Conservation (phyloP, 108 stramenopile species). For the Cyclostephanos tholiformis region DNA sequence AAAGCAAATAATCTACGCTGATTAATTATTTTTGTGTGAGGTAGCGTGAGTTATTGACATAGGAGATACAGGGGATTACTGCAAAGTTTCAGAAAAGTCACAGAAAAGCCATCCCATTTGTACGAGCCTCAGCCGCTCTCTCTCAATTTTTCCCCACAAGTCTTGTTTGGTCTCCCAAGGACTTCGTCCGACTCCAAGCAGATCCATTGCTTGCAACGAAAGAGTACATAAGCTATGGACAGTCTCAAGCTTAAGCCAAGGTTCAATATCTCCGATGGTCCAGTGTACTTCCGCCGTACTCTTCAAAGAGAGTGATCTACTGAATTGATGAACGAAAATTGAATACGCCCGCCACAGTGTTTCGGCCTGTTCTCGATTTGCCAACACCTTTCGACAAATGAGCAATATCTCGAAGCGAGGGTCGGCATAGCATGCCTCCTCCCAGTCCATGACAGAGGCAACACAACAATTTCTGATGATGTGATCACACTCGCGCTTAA, state of each 20-base stretch:
- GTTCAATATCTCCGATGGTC: slow-evolving; percentile 67
- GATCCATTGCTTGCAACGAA: slow-evolving; percentile 65
- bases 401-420: slow-evolving; percentile 82
- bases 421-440: slow-evolving; percentile 83
- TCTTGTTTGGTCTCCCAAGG: slow-evolving; percentile 84
- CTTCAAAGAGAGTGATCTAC: background rate
- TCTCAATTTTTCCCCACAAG: slow-evolving; percentile 65
- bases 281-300: slow-evolving; percentile 1
- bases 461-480: slow-evolving; percentile 31
- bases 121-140: slow-evolving; percentile 65
- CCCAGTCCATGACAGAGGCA: slow-evolving; percentile 84
- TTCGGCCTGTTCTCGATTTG: slow-evolving; percentile 72
- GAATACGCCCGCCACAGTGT: slow-evolving; percentile 63
- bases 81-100: background rate
- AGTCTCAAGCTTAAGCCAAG: slow-evolving; percentile 83
- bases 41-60: too few species aligned
- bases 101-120: slow-evolving; percentile 31
- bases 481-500: slow-evolving; percentile 15
- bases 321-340: slow-evolving; percentile 21
- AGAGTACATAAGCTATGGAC: slow-evolving; percentile 71
- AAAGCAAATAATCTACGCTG: too few species aligned
- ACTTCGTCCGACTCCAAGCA: slow-evolving; percentile 65
- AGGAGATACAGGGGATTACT: too few species aligned
- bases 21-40: too few species aligned
- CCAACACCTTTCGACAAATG: slow-evolving; percentile 78